Percentiles rank a stretch among this genome's conserved stretches.
Evolutionary conservation across 1,139 yeast species (phyloP).

Genomic region (Kazachstania sp.): DNA sequence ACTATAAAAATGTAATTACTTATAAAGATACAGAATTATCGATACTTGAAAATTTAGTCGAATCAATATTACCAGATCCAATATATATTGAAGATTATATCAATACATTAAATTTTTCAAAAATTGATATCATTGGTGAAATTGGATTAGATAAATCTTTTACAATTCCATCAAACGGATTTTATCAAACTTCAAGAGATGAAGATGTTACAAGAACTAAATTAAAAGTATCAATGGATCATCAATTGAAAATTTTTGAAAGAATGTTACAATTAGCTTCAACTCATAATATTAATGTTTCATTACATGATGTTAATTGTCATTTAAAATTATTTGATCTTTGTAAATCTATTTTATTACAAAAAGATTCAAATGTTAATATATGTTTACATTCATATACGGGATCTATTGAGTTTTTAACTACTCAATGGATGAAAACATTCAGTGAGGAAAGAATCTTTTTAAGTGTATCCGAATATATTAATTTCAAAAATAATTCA

Average conservation of each 20-base stretch:
- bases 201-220: constrained; percentile 32
- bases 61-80: constrained; percentile 56
- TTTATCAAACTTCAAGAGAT: constrained; percentile 35
- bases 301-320: constrained; percentile 79
- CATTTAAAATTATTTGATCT: constrained; percentile 52
- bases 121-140: constrained; percentile 57
- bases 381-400: constrained; percentile 75
- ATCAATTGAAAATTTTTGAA: constrained; percentile 50
- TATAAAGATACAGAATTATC: constrained; percentile 16
- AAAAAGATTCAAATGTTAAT: constrained; percentile 14
- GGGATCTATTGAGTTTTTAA: constrained; percentile 65
- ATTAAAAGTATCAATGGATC: constrained; percentile 49
- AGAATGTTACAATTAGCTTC: constrained; percentile 50
- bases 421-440: constrained; percentile 40
- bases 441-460: constrained; percentile 27
- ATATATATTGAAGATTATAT: constrained; percentile 32
- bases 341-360: constrained; percentile 26
- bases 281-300: constrained; percentile 44
- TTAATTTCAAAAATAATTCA: constrained; percentile 37
- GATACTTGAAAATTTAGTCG: constrained; percentile 33
- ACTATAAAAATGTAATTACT: constrained; percentile 43
- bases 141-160: constrained; percentile 78
- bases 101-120: constrained; percentile 26
- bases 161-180: constrained; percentile 56
- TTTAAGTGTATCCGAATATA: constrained; percentile 55